These are phyloP conservation scores for Cynara cardunculus DNA, from an alignment of 129 eudicot genomes.

Conservation along the genomic window DNA sequence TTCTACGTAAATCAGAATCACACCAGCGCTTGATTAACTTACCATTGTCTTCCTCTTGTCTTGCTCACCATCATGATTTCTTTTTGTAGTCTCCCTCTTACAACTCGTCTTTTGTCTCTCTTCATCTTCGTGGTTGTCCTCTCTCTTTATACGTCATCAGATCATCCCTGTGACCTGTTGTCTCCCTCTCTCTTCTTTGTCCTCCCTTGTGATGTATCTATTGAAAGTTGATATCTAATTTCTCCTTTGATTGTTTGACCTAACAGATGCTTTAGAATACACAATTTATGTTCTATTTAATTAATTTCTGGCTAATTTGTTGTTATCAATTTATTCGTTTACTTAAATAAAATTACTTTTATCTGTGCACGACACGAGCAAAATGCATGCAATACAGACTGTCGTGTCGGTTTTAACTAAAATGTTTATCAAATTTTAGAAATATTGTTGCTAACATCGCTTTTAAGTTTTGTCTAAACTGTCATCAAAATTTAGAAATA, in stretches of 20 bases:
- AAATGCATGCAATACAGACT: neutral
- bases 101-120: neutral
- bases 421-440: slow-evolving; percentile 4
- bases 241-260: neutral
- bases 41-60: neutral
- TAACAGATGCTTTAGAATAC: neutral
- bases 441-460: neutral
- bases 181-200: neutral
- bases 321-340: neutral
- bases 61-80: neutral
- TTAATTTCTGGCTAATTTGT: neutral
- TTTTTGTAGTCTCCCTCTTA: neutral
- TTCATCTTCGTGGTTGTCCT: neutral
- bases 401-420: neutral
- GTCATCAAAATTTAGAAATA: no score
- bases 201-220: neutral
- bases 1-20: neutral
- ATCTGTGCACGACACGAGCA: neutral
- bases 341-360: neutral
- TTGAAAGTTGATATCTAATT: neutral
- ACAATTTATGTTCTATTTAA: neutral
- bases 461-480: no score
- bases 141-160: neutral
- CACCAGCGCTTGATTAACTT: neutral
- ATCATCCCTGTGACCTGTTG: neutral